Base-by-base conservation (phyloP, 2,329 filamentous ascomycete genomes). In the Fusarium stilboides region DNA sequence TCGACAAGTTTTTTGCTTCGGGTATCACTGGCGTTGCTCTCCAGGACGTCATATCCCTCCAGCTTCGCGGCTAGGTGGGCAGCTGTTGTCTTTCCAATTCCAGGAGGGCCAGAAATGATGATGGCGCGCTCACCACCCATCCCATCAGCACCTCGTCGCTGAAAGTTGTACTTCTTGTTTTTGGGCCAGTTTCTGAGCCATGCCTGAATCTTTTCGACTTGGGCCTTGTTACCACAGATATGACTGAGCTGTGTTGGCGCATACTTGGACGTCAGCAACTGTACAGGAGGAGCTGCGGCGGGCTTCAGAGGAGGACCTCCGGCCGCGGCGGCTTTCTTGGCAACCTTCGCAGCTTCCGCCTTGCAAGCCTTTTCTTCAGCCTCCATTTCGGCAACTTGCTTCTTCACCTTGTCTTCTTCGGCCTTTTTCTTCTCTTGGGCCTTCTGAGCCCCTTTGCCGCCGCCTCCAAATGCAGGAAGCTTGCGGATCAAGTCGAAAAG, bases 1-100 rank as follows among this genome's bases (percentile, higher is more conserved):
- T 99, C 96, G 31, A 99, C 93, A 24, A 99, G 85, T 77, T 96
- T 97, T 82, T 99, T 99, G 83, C 95, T 98, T 77, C 96, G 88
- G 4, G 93, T 92, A 77, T 99, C 96, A 80, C 94, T 98, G 36
- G 96, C 96, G 77, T 99, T 99, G 75, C 90, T 96, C 82, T 99
- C 96, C 14, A 99, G 85, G 43, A 98, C 88, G 78, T 99, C 96
- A 76, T 94, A 98, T 3, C 95, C 94, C 77, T 97, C 94, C 20
- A 98, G 82, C 75, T 94, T 97, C 1, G 96, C 95, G 17, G 97
- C 93, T 31, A 99, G 85, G 82, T 99, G 96, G 24, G 96, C 96
- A 50, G 97, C 94, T 33, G 96, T 99, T 3, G 96, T 99, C 82
- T 99, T 99, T 72, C 96, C 96, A 70, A 99, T 97, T 19, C 96